A percentile compares a stretch with the other conserved stretches of the same genome.
These are phyloP conservation scores for Rosa hybrid DNA, from an alignment of 331 rosid species.

Conservation along the genomic window DNA sequence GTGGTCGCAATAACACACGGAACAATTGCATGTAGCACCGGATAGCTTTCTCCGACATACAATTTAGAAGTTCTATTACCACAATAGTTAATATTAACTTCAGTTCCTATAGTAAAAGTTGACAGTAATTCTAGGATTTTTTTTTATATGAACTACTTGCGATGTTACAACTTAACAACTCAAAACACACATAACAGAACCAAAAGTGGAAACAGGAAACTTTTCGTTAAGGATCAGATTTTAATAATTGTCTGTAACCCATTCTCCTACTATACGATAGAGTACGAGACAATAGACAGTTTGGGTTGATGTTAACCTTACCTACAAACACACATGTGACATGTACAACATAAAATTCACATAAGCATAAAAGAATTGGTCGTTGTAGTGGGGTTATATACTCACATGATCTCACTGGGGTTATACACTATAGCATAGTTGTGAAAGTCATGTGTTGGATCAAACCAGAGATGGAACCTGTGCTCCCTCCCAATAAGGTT, in stretches of 20 bases:
- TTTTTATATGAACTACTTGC: neutral
- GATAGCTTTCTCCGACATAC: neutral
- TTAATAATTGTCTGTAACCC: no score
- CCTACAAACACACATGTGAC: slow-evolving; percentile 1
- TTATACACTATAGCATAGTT: slow-evolving; percentile 78
- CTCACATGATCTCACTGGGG: slow-evolving; percentile 82
- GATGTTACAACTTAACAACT: neutral
- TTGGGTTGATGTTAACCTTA: slow-evolving; percentile 7
- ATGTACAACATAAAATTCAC: neutral
- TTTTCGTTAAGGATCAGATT: no score
- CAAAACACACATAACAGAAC: neutral
- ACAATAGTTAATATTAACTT: neutral
- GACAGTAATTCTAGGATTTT: neutral
- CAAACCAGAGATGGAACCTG: slow-evolving; percentile 87
- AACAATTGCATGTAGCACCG: neutral
- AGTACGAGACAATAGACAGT: neutral
- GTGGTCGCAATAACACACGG: neutral
- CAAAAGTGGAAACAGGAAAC: neutral
- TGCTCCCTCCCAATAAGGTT: slow-evolving; percentile 74
- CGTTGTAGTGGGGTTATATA: slow-evolving; percentile 3
- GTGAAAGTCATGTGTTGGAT: slow-evolving; percentile 83
- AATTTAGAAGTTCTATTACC: neutral
- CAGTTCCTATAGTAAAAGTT: neutral
- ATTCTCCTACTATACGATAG: no score
- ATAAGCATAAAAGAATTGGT: neutral